Evolutionary conservation across 352 stramenopile genomes (phyloP).

Genomic region (Phytophthora sp.): DNA sequence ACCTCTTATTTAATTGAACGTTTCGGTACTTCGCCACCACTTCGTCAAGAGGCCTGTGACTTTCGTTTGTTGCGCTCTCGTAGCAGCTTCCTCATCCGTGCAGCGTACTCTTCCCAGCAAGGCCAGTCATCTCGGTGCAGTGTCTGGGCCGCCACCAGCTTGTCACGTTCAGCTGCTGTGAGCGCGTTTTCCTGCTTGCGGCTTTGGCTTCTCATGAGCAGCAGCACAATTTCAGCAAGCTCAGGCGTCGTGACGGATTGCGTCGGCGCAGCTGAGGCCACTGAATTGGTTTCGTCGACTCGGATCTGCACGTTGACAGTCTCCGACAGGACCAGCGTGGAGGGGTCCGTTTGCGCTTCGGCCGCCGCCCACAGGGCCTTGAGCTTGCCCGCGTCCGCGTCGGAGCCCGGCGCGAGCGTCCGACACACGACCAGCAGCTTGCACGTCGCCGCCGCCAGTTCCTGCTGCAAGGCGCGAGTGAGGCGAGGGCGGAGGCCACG

Average conservation of each 20-base stretch:
- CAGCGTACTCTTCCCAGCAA: slow-evolving; percentile 31
- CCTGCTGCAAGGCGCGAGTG: slow-evolving; percentile 7
- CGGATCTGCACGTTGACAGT: slow-evolving; percentile 34
- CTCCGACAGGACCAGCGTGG: slow-evolving; percentile 48
- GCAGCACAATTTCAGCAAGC: slow-evolving; percentile 34
- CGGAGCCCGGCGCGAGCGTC: neutral
- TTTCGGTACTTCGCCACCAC: neutral
- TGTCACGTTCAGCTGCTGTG: slow-evolving; percentile 12
- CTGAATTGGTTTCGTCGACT: neutral
- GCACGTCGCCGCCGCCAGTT: slow-evolving; percentile 31
- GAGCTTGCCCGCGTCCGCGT: slow-evolving; percentile 1
- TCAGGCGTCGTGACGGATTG: slow-evolving; percentile 18
- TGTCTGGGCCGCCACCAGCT: slow-evolving; percentile 14
- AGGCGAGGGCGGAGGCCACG: neutral
- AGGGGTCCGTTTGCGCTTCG: slow-evolving; percentile 20
- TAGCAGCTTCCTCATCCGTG: slow-evolving; percentile 28
- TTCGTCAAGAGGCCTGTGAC: neutral
- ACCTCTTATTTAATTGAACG: slow-evolving; percentile 38
- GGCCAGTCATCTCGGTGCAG: slow-evolving; percentile 16
- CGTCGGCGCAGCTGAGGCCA: too few species aligned
- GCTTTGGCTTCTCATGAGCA: slow-evolving; percentile 61
- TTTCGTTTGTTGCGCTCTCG: slow-evolving; percentile 25
- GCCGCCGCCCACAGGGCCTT: slow-evolving; percentile 35
- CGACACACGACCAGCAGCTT: slow-evolving; percentile 43
- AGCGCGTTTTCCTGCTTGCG: slow-evolving; percentile 29